Percentiles rank a stretch among this genome's conserved stretches.
phyloP scores from a whole-genome alignment of 352 stramenopile genomes.

The Pythium guiyangense region DNA sequence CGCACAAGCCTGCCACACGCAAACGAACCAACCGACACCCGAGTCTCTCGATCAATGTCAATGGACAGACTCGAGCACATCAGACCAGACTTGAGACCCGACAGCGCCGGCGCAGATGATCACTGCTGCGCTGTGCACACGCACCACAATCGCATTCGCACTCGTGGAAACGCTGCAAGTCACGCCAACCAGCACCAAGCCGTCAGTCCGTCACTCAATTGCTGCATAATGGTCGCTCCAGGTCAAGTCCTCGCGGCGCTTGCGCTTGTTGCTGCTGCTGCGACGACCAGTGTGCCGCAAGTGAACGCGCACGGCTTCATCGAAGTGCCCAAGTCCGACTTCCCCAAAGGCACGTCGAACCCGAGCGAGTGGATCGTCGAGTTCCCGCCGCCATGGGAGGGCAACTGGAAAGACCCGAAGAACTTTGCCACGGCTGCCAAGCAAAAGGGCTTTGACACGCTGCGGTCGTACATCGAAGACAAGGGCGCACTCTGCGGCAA shows the following conservation, averaged over 20 bases:
- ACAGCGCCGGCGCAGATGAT: too few relatives aligned
- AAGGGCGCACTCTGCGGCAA: slow-evolving; percentile 16
- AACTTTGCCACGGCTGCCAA: slow-evolving; percentile 4
- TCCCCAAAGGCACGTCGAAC: slow-evolving; percentile 1
- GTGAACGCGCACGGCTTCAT: slow-evolving; percentile 3
- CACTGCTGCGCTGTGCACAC: too few relatives aligned
- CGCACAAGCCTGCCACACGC: too few relatives aligned
- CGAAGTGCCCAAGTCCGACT: slow-evolving; percentile 1
- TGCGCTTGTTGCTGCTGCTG: background rate
- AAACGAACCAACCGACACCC: too few relatives aligned
- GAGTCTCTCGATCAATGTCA: too few relatives aligned
- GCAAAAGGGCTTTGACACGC: slow-evolving; percentile 7
- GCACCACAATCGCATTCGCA: too few relatives aligned
- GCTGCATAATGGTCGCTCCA: background rate
- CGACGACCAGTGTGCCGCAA: background rate
- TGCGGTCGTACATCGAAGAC: slow-evolving; percentile 19
- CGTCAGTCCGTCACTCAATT: too few relatives aligned
- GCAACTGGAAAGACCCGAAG: slow-evolving; percentile 3
- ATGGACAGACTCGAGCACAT: too few relatives aligned
- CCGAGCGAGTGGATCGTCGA: slow-evolving; percentile 7
- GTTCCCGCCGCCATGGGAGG: slow-evolving; percentile 2
- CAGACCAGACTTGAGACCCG: too few relatives aligned
- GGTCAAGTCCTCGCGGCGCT: background rate
- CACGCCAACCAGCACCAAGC: too few relatives aligned
- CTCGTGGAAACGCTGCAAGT: too few relatives aligned